These are phyloP conservation scores for Metschnikowia corniflorae DNA, from an alignment of 805 yeast species.

Conservation along the genomic window DNA sequence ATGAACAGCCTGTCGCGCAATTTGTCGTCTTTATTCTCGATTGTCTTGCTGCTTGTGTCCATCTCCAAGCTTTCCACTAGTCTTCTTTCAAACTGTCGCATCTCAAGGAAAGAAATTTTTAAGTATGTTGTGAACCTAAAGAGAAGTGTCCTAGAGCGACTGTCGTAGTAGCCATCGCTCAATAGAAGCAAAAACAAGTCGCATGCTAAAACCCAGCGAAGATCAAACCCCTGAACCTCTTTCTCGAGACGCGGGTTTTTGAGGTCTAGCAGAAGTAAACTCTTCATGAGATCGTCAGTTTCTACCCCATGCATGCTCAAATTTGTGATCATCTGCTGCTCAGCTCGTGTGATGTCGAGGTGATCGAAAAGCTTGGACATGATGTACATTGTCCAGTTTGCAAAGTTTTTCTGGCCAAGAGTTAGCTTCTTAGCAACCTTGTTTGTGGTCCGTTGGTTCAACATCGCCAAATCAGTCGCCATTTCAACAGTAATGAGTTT, in stretches of 20 bases:
- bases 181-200: constrained; percentile 79
- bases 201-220: constrained; percentile 92
- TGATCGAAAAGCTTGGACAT: constrained; percentile 74
- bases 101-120: constrained; percentile 59
- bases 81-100: constrained; percentile 85
- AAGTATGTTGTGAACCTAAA: constrained; percentile 62
- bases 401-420: constrained; percentile 70
- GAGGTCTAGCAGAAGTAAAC: constrained; percentile 44
- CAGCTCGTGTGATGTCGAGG: constrained; percentile 72
- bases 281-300: constrained; percentile 63
- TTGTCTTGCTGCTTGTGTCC: constrained; percentile 48
- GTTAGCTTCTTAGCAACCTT: constrained; percentile 59
- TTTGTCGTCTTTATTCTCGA: constrained; percentile 67
- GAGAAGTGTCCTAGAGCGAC: constrained; percentile 82
- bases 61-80: constrained; percentile 87
- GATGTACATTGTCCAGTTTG: constrained; percentile 77
- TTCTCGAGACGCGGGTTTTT: constrained; percentile 13
- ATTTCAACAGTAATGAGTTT: constrained; percentile 72
- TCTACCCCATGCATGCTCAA: constrained; percentile 80
- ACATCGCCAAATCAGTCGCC: constrained; percentile 72
- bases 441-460: constrained; percentile 49
- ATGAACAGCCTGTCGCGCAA: constrained; percentile 76
- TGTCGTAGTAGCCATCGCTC: constrained; percentile 82
- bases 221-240: constrained; percentile 42
- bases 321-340: constrained; percentile 81